Conservation (phyloP, 306 rosid genomes). For the Cicer cuneatum region DNA sequence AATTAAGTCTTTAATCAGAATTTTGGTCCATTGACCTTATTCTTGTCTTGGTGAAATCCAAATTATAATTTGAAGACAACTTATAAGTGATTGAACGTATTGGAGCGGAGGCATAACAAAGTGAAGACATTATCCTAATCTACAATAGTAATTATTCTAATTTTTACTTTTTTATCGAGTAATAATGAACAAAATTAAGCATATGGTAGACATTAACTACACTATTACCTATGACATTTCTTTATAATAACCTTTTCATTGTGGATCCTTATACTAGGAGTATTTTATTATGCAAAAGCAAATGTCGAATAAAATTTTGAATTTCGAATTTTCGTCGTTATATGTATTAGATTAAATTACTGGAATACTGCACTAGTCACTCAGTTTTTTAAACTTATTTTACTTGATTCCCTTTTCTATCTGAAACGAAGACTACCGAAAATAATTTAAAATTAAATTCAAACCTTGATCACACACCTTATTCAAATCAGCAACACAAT, state of each 20-base stretch:
- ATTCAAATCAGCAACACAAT: not conserved
- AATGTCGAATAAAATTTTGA: not conserved
- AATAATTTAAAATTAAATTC: not conserved
- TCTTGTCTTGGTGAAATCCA: too few relatives aligned
- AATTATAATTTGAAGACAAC: not conserved
- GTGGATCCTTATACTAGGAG: conserved; percentile 2
- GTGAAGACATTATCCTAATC: conserved; percentile 32
- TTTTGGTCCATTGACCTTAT: too few relatives aligned
- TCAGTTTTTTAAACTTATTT: conserved; percentile 13
- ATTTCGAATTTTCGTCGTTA: not conserved
- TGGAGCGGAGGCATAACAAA: conserved; percentile 48
- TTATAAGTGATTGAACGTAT: conserved; percentile 5
- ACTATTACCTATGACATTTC: conserved; percentile 44
- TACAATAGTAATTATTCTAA: conserved; percentile 29
- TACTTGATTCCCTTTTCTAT: not conserved
- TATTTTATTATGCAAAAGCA: conserved; percentile 40
- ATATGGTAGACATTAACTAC: conserved; percentile 40
- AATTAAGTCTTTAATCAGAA: too few relatives aligned
- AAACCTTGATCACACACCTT: conserved; percentile 11
- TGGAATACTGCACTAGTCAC: not conserved
- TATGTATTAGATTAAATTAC: not conserved
- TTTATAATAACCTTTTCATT: conserved; percentile 27
- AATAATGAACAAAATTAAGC: conserved; percentile 1
- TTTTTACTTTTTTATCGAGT: conserved; percentile 25
- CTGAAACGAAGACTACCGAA: not conserved